Evolutionary conservation across 306 rosid species (phyloP), one percentile per base, ranked within the genome.

Genomic region (Inga laurina): DNA sequence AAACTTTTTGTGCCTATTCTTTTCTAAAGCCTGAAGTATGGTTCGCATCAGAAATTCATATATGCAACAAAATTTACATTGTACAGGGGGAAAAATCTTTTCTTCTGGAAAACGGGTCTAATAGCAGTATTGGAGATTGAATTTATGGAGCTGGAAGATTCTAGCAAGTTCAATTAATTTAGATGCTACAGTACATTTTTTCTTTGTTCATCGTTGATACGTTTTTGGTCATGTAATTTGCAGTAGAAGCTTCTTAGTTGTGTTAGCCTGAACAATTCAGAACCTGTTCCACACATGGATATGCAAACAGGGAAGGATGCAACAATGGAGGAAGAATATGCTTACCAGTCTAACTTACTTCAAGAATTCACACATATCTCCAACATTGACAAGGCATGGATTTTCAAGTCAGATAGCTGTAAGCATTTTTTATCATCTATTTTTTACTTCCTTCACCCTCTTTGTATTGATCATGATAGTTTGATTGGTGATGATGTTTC

Each of bases 331-430:
- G 93, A 88, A 77, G 92, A 88, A 70, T 92, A 91, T 85, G 74
- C 91, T 62, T 80, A 64, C n/a, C 87, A 91, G 74, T 93, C 97
- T 61, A 87, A 84, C 73, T 86, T 91, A 76, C 98, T 94, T 82
- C 87, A 81, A 81, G 91, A 91, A 30, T 93, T 94, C 88, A 80
- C 87, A 30, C 88, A 34, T 15, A 88, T 93, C 62, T 85, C 95
- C 73, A 88, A 48, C 90, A 88, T 95, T 88, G 88, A 93, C 88
- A 95, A 89, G 80, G 94, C 95, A 54, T 91, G 97, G 95, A 76
- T 88, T 80, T 94, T 91, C 62, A 87, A 84, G 32, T 87, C 93
- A 67, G 85, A 84, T 10, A 81, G 45, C 51, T 87, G 92, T 88
- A 84, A 62, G 87, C 21, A 52, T 79, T 30, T 52, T 45, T 61